Evolutionary conservation across 306 rosid species (phyloP).

Genomic region (Glycine latifolia): DNA sequence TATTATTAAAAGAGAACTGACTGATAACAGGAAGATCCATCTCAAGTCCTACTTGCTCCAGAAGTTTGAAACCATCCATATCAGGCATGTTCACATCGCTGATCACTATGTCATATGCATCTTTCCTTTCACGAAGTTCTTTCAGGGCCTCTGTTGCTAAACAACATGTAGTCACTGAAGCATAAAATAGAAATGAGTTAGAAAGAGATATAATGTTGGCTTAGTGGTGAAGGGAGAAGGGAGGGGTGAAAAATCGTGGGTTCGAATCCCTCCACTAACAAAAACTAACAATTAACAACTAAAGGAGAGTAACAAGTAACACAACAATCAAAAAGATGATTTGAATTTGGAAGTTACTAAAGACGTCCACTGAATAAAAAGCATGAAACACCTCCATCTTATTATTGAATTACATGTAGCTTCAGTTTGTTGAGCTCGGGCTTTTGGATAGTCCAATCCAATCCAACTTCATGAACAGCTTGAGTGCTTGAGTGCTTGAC

Average conservation of each 20-base stretch:
- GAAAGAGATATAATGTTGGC: background rate
- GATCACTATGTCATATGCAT: constrained; percentile 86
- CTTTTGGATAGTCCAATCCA: background rate
- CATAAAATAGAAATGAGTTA: constrained; percentile 18
- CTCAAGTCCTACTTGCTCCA: constrained; percentile 94
- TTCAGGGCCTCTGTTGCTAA: constrained; percentile 76
- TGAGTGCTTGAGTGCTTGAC: background rate
- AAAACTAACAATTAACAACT: no score
- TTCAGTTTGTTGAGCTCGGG: constrained; percentile 1
- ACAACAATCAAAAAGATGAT: background rate
- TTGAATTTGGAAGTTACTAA: background rate
- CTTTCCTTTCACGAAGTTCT: constrained; percentile 81
- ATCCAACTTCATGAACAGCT: constrained; percentile 10
- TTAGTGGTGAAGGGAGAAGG: no score
- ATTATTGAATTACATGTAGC: background rate
- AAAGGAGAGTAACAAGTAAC: background rate
- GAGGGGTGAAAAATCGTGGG: no score
- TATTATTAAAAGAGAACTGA: constrained; percentile 54
- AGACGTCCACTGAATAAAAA: background rate
- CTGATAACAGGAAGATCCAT: constrained; percentile 98
- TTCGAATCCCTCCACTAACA: no score
- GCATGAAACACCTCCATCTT: no score
- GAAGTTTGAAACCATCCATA: constrained; percentile 95
- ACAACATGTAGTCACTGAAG: constrained; percentile 85
- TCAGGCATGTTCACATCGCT: constrained; percentile 99